Evolutionary conservation across 2,329 filamentous ascomycete species (phyloP).

Genomic region (Dactylonectria macrodidyma): DNA sequence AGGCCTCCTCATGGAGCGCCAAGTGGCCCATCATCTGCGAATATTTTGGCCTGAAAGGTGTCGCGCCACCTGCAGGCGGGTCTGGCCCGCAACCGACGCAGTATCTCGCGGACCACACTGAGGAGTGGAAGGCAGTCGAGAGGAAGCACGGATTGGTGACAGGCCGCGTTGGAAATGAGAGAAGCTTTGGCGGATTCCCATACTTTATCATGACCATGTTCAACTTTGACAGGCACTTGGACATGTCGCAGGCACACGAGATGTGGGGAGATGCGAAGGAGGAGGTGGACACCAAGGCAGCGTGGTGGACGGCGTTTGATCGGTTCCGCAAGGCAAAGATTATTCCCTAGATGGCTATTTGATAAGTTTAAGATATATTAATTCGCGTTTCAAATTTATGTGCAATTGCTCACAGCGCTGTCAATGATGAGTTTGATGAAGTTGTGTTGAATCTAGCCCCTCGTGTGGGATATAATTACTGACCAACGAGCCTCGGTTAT

Average conservation of each 20-base stretch:
- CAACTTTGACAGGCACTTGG: slow-evolving; percentile 53
- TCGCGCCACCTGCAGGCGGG: slow-evolving; percentile 47
- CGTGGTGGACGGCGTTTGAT: slow-evolving; percentile 53
- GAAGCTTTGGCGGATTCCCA: slow-evolving; percentile 49
- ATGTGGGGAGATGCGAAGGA: slow-evolving; percentile 51
- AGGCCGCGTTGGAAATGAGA: slow-evolving; percentile 51
- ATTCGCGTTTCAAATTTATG: no score
- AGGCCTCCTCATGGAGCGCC: slow-evolving; percentile 55
- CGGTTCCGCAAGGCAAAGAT: slow-evolving; percentile 52
- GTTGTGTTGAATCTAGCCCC: no score
- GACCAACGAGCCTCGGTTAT: no score
- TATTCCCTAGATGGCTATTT: slow-evolving; percentile 44
- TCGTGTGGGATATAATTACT: no score
- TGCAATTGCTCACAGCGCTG: no score
- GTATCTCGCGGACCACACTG: slow-evolving; percentile 50
- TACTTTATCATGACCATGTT: slow-evolving; percentile 54
- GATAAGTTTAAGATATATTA: neutral
- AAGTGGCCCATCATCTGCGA: slow-evolving; percentile 63
- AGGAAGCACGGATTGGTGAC: slow-evolving; percentile 50
- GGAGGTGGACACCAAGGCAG: slow-evolving; percentile 48
- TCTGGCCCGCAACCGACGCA: slow-evolving; percentile 50
- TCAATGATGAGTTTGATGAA: neutral
- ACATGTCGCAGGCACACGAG: slow-evolving; percentile 50
- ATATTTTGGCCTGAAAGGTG: slow-evolving; percentile 62
- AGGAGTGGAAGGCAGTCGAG: slow-evolving; percentile 52